Conservation (phyloP, 768 basidiomycete genomes). For the Tremella mesenterica region DNA sequence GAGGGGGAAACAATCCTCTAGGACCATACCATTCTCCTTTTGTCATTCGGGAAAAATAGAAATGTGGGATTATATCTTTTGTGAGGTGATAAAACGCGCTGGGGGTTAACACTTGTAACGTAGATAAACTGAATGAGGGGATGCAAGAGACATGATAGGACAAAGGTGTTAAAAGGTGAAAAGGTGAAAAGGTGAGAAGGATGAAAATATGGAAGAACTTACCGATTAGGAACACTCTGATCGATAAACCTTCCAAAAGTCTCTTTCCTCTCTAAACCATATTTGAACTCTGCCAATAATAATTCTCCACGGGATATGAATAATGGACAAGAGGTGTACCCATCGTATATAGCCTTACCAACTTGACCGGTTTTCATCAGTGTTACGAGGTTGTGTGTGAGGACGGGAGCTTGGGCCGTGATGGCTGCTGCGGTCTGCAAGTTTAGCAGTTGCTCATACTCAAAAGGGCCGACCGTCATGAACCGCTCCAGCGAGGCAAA, state of each 20-base stretch:
- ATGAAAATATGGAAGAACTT: slow-evolving; percentile 22
- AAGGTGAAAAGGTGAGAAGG: background rate
- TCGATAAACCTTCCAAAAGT: slow-evolving; percentile 63
- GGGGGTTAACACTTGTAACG: too few species aligned
- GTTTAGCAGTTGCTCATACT: background rate
- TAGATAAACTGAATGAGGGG: background rate
- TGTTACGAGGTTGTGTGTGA: slow-evolving; percentile 77
- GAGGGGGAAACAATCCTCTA: slow-evolving; percentile 35
- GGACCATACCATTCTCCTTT: slow-evolving; percentile 44
- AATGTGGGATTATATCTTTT: slow-evolving; percentile 50
- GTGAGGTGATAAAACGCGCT: slow-evolving; percentile 81
- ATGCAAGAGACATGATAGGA: background rate
- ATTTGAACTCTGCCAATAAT: slow-evolving; percentile 88
- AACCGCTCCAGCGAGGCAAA: background rate
- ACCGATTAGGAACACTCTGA: slow-evolving; percentile 70
- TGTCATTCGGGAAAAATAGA: slow-evolving; percentile 38
- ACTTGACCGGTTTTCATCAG: slow-evolving; percentile 65
- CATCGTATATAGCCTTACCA: slow-evolving; percentile 66
- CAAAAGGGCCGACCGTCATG: background rate
- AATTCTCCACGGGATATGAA: slow-evolving; percentile 66
- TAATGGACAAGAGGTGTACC: slow-evolving; percentile 51
- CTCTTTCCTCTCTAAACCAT: slow-evolving; percentile 79
- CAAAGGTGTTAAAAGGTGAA: background rate
- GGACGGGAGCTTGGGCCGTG: slow-evolving; percentile 78
- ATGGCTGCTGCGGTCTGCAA: slow-evolving; percentile 76